A percentile compares a stretch with the other conserved stretches of the same genome.
phyloP scores from a whole-genome alignment of 1,139 yeast species.

The Tardiomyces depauwii region DNA sequence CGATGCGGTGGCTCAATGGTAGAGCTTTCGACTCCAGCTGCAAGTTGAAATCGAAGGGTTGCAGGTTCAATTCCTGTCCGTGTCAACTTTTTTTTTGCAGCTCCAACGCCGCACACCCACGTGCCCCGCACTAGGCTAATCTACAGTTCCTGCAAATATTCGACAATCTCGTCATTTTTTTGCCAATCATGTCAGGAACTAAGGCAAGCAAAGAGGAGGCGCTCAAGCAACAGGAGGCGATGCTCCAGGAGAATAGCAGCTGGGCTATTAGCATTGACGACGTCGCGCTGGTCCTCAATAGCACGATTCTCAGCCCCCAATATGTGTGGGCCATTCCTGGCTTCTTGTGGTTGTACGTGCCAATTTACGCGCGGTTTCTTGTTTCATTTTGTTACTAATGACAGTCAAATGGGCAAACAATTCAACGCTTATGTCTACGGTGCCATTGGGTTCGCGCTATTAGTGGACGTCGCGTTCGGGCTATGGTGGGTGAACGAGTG shows the following conservation, averaged over 20 bases:
- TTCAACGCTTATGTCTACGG: not conserved
- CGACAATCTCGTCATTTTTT: too few species aligned
- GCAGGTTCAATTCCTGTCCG: constrained; percentile 75
- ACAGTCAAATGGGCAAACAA: constrained; percentile 2
- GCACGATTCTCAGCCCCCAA: constrained; percentile 12
- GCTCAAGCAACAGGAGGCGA: not conserved
- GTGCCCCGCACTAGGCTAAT: not conserved
- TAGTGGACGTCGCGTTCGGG: constrained; percentile 6
- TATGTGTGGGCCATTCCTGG: constrained; percentile 13
- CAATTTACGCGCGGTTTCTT: too few species aligned
- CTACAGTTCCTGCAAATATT: not conserved
- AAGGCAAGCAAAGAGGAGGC: not conserved
- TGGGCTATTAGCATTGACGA: constrained; percentile 6
- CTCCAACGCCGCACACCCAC: not conserved
- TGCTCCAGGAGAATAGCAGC: not conserved
- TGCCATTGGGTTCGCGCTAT: constrained; percentile 7
- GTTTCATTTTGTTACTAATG: not conserved
- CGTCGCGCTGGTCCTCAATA: constrained; percentile 7
- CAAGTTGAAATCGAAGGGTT: constrained; percentile 48
- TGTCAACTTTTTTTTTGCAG: constrained; percentile 33
- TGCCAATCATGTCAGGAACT: not conserved
- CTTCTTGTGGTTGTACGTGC: not conserved
- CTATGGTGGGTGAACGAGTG: constrained; percentile 1
- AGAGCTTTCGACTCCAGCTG: constrained; percentile 80
- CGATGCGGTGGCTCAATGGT: constrained; percentile 91